Evolutionary conservation across 1,284 basidiomycete species (phyloP), one percentile per base, ranked within the genome.

Genomic region (Puccinia triticina): DNA sequence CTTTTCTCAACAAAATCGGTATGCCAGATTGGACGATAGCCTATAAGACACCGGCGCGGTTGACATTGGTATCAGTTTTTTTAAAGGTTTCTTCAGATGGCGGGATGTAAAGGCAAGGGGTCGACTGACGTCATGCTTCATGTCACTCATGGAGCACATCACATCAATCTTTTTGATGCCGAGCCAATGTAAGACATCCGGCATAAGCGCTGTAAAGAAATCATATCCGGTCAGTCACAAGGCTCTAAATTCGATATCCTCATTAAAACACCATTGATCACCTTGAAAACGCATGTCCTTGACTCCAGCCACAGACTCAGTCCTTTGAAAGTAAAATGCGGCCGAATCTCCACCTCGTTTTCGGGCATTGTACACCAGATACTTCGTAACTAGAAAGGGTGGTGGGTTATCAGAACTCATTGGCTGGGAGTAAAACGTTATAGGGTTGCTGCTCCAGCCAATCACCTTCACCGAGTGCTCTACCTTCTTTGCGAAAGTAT

Each of bases 401-500:
- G 11, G 21, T 1, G 21, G 32, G 3, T 21, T 40, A 29, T 64
- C 2, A 34, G 26, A 48, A 11, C 11, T 12, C 21, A 32, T 16
- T n/a, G 57, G 73, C 82, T 85, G 77, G 82, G 80, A 84, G 84
- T n/a, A 84, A 85, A 2, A 75, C 34, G 7, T 74, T 76, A 37
- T 66, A 55, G 23, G n/a, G 16, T 85, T 83, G 67, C 86, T 86
- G 80, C 85, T 86, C 71, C 83, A 84, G n/a, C 85, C 12, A 29
- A n/a, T 74, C 29, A 81, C 75, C 94, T 88, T 98, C 95, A 11
- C 95, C 95, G 0, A 98, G 89, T 0, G 95, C 95, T 77, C 95
- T 90, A 10, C 94, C 94, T 87, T 96, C 95, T 87, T 97, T 96
- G 84, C 94, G 90, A 90, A 97, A 96, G 88, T 98, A 98, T 34